Evolutionary conservation across 169 alveolate genomes (phyloP).

Genomic region (Plasmodium malariae): DNA sequence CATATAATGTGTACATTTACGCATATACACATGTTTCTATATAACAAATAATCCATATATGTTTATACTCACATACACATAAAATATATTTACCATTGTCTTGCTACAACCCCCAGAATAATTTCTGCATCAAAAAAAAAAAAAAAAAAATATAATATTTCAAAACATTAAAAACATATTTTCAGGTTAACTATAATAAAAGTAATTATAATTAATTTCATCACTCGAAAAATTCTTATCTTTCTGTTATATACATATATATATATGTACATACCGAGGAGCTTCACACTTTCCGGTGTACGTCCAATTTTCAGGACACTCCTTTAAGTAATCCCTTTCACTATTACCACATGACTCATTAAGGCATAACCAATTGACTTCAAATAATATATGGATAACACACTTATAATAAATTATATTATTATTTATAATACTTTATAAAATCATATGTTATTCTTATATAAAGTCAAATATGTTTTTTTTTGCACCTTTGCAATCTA

Average conservation of each 20-base stretch:
- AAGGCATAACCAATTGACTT: conserved; percentile 57
- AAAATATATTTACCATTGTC: conserved; percentile 33
- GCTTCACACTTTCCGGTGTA: conserved; percentile 76
- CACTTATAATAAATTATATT: neutral
- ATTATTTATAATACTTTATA: neutral
- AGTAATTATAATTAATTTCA: no score
- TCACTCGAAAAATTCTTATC: neutral
- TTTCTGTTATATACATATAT: neutral
- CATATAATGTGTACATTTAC: neutral
- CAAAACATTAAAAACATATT: no score
- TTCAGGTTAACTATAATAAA: no score
- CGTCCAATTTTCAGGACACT: conserved; percentile 62
- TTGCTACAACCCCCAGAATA: conserved; percentile 63
- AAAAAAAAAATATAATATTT: conserved; percentile 20
- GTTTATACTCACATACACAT: neutral
- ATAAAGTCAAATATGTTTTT: neutral
- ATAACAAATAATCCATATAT: no score
- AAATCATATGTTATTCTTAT: neutral
- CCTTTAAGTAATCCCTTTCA: conserved; percentile 50
- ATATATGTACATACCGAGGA: conserved; percentile 28
- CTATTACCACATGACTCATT: conserved; percentile 60
- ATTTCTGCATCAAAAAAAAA: conserved; percentile 32
- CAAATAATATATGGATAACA: neutral
- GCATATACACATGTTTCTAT: neutral
- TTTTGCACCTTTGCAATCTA: conserved; percentile 47